phyloP scores from a whole-genome alignment of 176 grass and related monocot genomes.

The Musa troglodytarum region DNA sequence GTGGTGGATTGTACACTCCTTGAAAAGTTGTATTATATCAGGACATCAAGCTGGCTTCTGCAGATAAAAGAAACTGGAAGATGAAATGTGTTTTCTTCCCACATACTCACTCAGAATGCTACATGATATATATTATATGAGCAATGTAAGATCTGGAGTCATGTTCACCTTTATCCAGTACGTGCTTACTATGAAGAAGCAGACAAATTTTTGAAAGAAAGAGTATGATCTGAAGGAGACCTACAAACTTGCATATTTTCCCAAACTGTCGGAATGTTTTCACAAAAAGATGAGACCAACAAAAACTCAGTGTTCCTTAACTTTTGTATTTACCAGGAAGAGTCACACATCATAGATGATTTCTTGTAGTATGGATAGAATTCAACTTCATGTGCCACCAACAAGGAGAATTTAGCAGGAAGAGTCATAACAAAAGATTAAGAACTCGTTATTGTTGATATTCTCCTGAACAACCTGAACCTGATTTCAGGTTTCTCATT shows the following conservation, averaged over 20 bases:
- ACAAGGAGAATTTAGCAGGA: no score
- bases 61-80: not conserved
- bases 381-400: no score
- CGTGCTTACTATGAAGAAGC: not conserved
- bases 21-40: not conserved
- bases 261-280: not conserved
- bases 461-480: no score
- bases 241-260: not conserved
- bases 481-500: no score
- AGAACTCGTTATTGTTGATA: no score
- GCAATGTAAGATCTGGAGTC: not conserved
- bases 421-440: no score
- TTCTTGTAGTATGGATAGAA: no score
- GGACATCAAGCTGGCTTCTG: not conserved
- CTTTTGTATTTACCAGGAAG: no score
- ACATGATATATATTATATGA: no score
- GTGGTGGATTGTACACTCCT: not conserved
- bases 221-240: not conserved
- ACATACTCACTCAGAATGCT: no score
- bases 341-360: no score
- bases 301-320: no score
- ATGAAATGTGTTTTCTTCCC: not conserved
- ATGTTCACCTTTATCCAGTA: not conserved
- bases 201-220: not conserved
- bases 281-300: not conserved